Conservation (phyloP, 1,284 basidiomycete genomes). For the Papiliotrema terrestris region DNA sequence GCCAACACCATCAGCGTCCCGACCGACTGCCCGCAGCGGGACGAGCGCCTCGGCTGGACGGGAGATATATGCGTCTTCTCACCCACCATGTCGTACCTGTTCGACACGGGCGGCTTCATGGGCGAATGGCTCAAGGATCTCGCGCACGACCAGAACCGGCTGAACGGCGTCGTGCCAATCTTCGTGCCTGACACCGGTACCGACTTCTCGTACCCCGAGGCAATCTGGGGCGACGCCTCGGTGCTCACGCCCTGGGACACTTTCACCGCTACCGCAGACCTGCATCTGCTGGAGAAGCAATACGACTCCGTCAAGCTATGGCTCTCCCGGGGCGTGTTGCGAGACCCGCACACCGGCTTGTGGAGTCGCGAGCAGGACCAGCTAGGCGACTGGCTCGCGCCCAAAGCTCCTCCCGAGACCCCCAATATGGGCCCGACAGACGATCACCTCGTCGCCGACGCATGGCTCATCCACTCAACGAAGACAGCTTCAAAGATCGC, state of each 20-base stretch:
- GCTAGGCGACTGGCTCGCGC: slow-evolving; percentile 41
- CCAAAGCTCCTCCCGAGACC: slow-evolving; percentile 23
- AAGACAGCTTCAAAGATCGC: slow-evolving; percentile 22
- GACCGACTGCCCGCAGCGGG: slow-evolving; percentile 27
- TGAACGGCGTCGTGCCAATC: slow-evolving; percentile 21
- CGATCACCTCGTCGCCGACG: slow-evolving; percentile 27
- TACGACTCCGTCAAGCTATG: slow-evolving; percentile 32
- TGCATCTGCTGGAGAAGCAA: slow-evolving; percentile 17
- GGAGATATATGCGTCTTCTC: slow-evolving; percentile 39
- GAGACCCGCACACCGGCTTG: slow-evolving; percentile 15
- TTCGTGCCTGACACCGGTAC: slow-evolving; percentile 27
- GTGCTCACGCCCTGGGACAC: slow-evolving; percentile 30
- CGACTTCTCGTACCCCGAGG: slow-evolving; percentile 8
- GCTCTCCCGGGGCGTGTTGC: slow-evolving; percentile 33
- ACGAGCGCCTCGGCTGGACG: slow-evolving; percentile 44
- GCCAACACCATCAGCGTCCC: slow-evolving; percentile 17
- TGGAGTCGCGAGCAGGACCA: slow-evolving; percentile 18
- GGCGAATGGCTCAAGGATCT: slow-evolving; percentile 37
- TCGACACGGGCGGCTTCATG: slow-evolving; percentile 29
- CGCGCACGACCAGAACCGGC: slow-evolving; percentile 19
- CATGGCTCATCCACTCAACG: slow-evolving; percentile 32
- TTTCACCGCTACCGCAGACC: slow-evolving; percentile 24
- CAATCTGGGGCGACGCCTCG: slow-evolving; percentile 31
- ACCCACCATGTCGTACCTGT: slow-evolving; percentile 32
- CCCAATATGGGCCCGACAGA: slow-evolving; percentile 26